Base-by-base conservation (phyloP, 352 stramenopile genomes). In the Globisporangium viniferum region DNA sequence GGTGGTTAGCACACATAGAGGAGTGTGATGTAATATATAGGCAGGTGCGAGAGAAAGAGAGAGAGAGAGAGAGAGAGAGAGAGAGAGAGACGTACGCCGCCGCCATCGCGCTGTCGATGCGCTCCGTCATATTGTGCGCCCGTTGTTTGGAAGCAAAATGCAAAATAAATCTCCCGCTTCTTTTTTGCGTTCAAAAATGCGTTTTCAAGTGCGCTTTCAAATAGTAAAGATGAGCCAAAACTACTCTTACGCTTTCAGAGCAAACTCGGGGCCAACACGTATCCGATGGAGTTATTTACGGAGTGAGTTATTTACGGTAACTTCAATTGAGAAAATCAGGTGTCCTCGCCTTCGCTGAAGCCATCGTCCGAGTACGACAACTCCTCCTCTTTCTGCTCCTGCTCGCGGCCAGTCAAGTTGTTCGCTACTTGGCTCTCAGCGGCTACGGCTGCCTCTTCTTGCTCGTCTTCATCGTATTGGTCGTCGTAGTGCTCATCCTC, bases 401-500 rank as follows among this genome's bases (percentile, higher is more conserved):
- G 5, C 12, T 29, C 41, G 6, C 41, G 35, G 2, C 12, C 44
- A 24, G 0, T 22, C 48, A 6, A 27, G n/a, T 27, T 12, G 8
- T 48, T 5, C 56, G 31, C 20, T 10, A 12, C 56, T 61, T 15
- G 6, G 6, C 2, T 9, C 5, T 6, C 10, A 5, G 31, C 22
- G 1, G 18, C 33, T n/a, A 41, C 18, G 36, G 69, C 70, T 24
- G 71, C 59, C 15, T 74, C 53, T 41, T 79, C 59, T 20, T 77
- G 67, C 22, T 64, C 4, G 12, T 75, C 31, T 3, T 59, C 59
- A 0, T 68, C 62, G 22, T 70, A 71, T 12, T 73, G 41, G 24
- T 75, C 67, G 6, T 88, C 73, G 36, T 84, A 74, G 49, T 79
- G 75, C 27, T 77, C 67, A 24, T 85, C 73, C 44, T 82, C 79